Base-by-base conservation (phyloP, 108 stramenopile species). In the Discostella pseudostelligera region DNA sequence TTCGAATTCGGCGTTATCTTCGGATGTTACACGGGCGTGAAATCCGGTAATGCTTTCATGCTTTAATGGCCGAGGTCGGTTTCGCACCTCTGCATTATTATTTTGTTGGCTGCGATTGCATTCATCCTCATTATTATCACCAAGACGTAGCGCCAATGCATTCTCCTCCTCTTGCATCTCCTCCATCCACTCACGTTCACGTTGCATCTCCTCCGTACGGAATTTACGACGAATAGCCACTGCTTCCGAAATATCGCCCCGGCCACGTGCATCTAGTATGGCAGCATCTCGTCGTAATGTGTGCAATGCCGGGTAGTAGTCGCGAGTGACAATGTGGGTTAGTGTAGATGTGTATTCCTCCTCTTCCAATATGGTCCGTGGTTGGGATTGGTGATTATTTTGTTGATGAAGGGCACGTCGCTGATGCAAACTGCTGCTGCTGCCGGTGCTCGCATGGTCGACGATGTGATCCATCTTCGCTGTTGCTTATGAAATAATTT, bases 1-100 rank as follows among this genome's bases (percentile, higher is more conserved):
- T 40, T 90, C 86, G 70, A 90, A 94, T 57, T 90, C 87, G 8
- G 84, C 77, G 75, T 94, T 85, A 64, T 94, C 93, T 61, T 94
- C 89, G 22, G 83, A 85, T 13, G 88, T 90, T 1, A 78, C 89
- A 17, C 92, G 75, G 0, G 62, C 62, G 71, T 90, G 87, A 79
- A 94, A 94, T 21, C 85, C 89, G 10, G 88, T 75, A 16, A 93
- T 43, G 20, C 70, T 74, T 48, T 93, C 87, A 14, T 79, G 71
- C 36, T 87, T 71, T 40, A 88, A 50, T 4, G 78, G 81, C 45
- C 87, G 53, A 8, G 83, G 79, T 9, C 70, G 56, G 37, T 75
- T 75, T 11, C 85, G 70, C 24, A 72, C 55, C 10, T 45, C 44
- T 12, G 46, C 29, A 22, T 36, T 50, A 26, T 37, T 16, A 32